These are phyloP conservation scores for Leucoagaricus sp. DNA, from an alignment of 1,284 basidiomycete species.

Conservation along the genomic window DNA sequence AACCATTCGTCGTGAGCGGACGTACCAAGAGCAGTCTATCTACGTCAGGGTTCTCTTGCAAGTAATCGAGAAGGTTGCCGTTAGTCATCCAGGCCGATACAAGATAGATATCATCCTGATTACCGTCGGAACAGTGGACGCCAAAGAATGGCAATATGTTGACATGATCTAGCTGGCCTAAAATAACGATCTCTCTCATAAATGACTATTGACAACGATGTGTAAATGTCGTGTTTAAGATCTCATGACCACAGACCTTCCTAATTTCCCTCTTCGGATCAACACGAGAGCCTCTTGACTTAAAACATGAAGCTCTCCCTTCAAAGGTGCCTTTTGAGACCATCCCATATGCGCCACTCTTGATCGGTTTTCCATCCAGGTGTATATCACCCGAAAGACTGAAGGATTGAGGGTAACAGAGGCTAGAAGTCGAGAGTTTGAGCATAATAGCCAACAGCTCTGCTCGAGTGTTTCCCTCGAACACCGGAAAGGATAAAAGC, in stretches of 20 bases:
- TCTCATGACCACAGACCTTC: too few species aligned
- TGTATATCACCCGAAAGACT: neutral
- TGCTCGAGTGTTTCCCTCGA: neutral
- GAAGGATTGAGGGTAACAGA: neutral
- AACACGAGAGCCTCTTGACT: slow-evolving; percentile 18
- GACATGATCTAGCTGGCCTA: slow-evolving; percentile 19
- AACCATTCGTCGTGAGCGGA: neutral
- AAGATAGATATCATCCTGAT: slow-evolving; percentile 12
- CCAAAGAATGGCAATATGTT: slow-evolving; percentile 25
- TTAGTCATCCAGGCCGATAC: slow-evolving; percentile 24
- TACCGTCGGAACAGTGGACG: slow-evolving; percentile 9
- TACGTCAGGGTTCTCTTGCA: slow-evolving; percentile 7
- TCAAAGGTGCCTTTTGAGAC: slow-evolving; percentile 21
- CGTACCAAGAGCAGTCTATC: slow-evolving; percentile 10
- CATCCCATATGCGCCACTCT: slow-evolving; percentile 20
- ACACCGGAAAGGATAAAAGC: neutral
- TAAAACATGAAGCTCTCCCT: slow-evolving; percentile 20
- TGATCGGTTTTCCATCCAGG: neutral
- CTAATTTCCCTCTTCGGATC: neutral
- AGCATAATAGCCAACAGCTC: neutral
- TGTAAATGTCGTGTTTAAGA: too few species aligned
- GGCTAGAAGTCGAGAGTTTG: neutral
- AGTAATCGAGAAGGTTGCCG: slow-evolving; percentile 19
- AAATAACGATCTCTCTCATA: slow-evolving; percentile 17
- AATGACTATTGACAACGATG: slow-evolving; percentile 9